A percentile compares a stretch with the other conserved stretches of the same genome.
Evolutionary conservation across 202 grass and related monocot genomes (phyloP).

Genomic region (Zizania palustris): DNA sequence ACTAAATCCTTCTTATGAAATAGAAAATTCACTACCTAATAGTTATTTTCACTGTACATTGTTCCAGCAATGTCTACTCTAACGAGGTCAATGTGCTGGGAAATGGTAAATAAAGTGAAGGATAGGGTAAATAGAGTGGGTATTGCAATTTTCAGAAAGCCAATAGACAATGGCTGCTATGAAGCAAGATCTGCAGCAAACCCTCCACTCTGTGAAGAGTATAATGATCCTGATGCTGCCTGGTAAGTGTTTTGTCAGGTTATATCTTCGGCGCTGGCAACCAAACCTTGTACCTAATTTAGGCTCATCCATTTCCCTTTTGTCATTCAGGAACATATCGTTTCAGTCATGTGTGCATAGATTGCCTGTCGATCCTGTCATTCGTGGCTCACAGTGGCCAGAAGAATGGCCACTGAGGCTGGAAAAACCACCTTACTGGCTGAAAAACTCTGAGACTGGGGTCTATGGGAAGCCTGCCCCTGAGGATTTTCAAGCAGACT

Average conservation of each 20-base stretch:
- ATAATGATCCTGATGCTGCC: slow-evolving; percentile 79
- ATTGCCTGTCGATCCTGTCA: slow-evolving; percentile 43
- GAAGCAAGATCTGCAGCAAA: slow-evolving; percentile 52
- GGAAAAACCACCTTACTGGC: slow-evolving; percentile 70
- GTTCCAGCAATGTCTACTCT: slow-evolving; percentile 70
- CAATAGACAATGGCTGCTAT: slow-evolving; percentile 69
- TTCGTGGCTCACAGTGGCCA: slow-evolving; percentile 65
- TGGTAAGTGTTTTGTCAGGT: slow-evolving; percentile 49
- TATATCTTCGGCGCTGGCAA: slow-evolving; percentile 15
- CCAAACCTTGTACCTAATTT: slow-evolving; percentile 29
- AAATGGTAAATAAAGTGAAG: slow-evolving; percentile 75
- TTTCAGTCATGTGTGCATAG: slow-evolving; percentile 76
- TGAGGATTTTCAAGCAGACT: slow-evolving; percentile 73
- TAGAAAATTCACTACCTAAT: neutral
- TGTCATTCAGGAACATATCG: slow-evolving; percentile 61
- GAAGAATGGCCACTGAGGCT: slow-evolving; percentile 73
- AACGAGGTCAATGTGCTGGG: slow-evolving; percentile 88
- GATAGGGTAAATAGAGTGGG: slow-evolving; percentile 71
- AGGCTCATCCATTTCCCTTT: neutral
- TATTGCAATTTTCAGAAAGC: slow-evolving; percentile 73
- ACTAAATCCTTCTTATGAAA: neutral
- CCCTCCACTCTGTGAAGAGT: slow-evolving; percentile 69
- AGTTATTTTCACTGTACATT: slow-evolving; percentile 29
- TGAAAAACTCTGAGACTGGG: slow-evolving; percentile 63
- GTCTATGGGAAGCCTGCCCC: slow-evolving; percentile 74